These are phyloP conservation scores for Lentinula lateritia DNA, from an alignment of 768 basidiomycete genomes.

Conservation along the genomic window DNA sequence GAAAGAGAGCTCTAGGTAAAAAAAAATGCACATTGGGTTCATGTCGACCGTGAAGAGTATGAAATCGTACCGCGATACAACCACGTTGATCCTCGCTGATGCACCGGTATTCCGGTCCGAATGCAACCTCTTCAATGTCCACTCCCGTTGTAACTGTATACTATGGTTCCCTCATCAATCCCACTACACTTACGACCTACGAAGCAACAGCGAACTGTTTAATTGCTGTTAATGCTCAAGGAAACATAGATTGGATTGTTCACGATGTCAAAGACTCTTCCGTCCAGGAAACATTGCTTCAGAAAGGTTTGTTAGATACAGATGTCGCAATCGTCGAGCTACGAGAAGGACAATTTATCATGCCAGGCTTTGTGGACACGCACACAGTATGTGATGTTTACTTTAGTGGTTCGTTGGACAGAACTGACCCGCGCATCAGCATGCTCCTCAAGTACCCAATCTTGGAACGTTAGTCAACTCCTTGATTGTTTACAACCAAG, in stretches of 20 bases:
- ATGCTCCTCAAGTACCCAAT: conserved; percentile 78
- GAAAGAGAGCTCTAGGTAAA: too few species aligned
- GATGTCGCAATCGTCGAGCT: conserved; percentile 35
- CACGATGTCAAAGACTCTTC: conserved; percentile 43
- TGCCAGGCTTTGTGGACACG: conserved; percentile 90
- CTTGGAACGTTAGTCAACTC: conserved; percentile 39
- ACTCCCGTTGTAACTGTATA: conserved; percentile 28
- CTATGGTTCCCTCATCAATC: conserved; percentile 46
- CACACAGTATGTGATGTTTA: conserved; percentile 62
- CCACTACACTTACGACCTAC: conserved; percentile 28
- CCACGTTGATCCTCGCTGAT: too few species aligned
- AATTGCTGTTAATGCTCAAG: conserved; percentile 41
- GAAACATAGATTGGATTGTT: conserved; percentile 69
- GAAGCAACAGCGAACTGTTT: conserved; percentile 37
- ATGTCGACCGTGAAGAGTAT: too few species aligned
- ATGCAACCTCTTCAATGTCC: background rate
- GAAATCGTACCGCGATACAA: too few species aligned
- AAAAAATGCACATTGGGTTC: too few species aligned
- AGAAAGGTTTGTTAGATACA: conserved; percentile 39
- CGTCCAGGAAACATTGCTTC: conserved; percentile 44
- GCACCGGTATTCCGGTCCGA: background rate
- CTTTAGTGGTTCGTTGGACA: background rate
- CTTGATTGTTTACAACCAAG: background rate
- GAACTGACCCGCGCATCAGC: conserved; percentile 30
- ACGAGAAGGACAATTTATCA: conserved; percentile 57